Evolutionary conservation across 1,284 basidiomycete species (phyloP), one percentile per base, ranked within the genome.

Genomic region (Athelia psychrophila): DNA sequence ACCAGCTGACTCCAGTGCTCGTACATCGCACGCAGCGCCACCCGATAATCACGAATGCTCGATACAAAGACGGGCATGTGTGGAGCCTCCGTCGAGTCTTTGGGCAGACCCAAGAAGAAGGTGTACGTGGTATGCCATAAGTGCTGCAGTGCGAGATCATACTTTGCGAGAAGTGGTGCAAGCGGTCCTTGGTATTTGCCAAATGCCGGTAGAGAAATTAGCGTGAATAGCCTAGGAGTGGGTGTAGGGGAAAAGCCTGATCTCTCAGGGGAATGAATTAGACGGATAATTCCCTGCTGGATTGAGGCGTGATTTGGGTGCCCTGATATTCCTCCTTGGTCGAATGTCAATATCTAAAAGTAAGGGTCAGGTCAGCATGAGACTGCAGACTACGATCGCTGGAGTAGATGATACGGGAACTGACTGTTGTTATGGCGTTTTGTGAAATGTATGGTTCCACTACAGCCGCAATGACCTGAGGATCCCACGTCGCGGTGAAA

Each of bases 261-360:
- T 54, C 65, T 51, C 60, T 55, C 40, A 60, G 68, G 52, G 47
- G 57, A 40, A 23, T 54, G 35, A 44, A 80, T 67, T 24, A 84
- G 70, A 42, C 70, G 65, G 45, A 68, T 65, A 35, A 75, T 76
- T 47, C 89, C 87, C 42, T 68, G 60, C n/a, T 80, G 80, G 19
- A 95, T 72, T 0, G 93, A 86, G 51, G 78, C 78, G 69, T 99
- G 96, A 67, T 99, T 99, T 1, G 91, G 88, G 64, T 99, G 96
- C 0, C 75, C 77, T 8, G 94, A 95, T 3, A 99, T 76, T 1
- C 97, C 96, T 3, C 66, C 58, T 0, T 69, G 57, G 70, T 99
- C 96, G 62, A 99, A 99, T 0, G 96, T 98, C 52, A 99, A 73
- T 51, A 99, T 84, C 91, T 96, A 62, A 5, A 46, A 42, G 33